Conservation (phyloP, 352 stramenopile species). For the Thraustochytrium sp. region DNA sequence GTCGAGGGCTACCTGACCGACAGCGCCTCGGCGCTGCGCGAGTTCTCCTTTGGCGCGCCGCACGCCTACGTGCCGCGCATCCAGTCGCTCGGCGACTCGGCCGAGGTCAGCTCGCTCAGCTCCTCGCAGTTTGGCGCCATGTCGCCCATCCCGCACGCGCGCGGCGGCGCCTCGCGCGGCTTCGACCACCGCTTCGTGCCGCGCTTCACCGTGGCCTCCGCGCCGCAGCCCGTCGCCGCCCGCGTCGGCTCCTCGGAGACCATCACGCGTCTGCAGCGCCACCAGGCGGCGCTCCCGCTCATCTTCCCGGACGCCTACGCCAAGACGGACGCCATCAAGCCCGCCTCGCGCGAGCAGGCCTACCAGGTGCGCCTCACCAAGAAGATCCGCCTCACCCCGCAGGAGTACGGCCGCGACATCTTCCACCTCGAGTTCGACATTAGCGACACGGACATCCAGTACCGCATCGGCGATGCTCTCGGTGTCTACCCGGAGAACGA, state of each 20-base stretch:
- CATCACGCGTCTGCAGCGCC: background rate
- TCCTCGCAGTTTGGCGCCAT: background rate
- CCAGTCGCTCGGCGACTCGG: background rate
- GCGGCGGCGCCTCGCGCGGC: background rate
- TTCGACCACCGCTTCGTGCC: background rate
- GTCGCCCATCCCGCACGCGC: background rate
- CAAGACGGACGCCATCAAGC: background rate
- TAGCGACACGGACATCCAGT: constrained; percentile 67
- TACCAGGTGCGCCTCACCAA: constrained; percentile 69
- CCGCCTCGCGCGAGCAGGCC: constrained; percentile 52
- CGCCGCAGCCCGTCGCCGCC: constrained; percentile 20
- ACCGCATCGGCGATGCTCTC: constrained; percentile 71
- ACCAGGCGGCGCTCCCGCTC: constrained; percentile 47
- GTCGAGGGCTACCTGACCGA: constrained; percentile 19
- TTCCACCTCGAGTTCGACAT: constrained; percentile 78
- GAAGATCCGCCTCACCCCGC: constrained; percentile 67
- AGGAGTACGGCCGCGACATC: constrained; percentile 72
- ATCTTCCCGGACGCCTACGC: constrained; percentile 61
- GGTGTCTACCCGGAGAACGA: constrained; percentile 74
- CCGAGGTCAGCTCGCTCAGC: background rate
- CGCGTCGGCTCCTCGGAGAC: constrained; percentile 4
- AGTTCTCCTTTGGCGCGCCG: constrained; percentile 16
- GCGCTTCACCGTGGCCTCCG: constrained; percentile 2
- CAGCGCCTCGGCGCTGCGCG: background rate
- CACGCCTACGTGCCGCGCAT: constrained; percentile 5